A percentile compares a stretch with the other conserved stretches of the same genome.
phyloP scores from a whole-genome alignment of 1,139 yeast species.

The Taiozyma sp. region DNA sequence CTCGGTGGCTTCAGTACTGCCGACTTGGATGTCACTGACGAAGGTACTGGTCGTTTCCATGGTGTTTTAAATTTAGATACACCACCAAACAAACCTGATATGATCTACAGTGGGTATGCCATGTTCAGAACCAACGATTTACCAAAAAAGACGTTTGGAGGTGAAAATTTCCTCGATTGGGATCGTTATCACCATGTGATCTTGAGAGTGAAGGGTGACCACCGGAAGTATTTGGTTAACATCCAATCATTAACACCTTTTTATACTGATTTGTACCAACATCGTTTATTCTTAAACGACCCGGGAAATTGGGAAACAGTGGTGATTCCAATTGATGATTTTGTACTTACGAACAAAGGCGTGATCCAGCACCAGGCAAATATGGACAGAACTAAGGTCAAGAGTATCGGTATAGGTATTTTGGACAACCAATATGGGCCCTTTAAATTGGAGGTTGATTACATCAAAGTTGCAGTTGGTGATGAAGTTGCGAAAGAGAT shows the following conservation, averaged over 20 bases:
- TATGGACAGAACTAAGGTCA: slow-evolving; percentile 60
- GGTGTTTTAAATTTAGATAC: slow-evolving; percentile 73
- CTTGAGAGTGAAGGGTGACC: slow-evolving; percentile 69
- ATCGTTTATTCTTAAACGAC: slow-evolving; percentile 64
- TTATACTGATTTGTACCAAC: slow-evolving; percentile 79
- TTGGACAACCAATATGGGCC: slow-evolving; percentile 82
- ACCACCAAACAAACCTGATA: slow-evolving; percentile 66
- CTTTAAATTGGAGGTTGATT: slow-evolving; percentile 62
- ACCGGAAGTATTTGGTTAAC: slow-evolving; percentile 72
- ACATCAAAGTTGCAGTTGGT: slow-evolving; percentile 68
- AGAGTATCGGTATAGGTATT: slow-evolving; percentile 76
- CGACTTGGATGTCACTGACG: slow-evolving; percentile 39
- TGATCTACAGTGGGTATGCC: slow-evolving; percentile 76
- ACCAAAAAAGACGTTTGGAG: slow-evolving; percentile 21
- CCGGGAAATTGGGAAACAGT: slow-evolving; percentile 88
- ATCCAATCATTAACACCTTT: slow-evolving; percentile 78
- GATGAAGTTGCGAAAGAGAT: slow-evolving; percentile 36
- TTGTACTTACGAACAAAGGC: slow-evolving; percentile 83
- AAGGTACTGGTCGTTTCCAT: slow-evolving; percentile 51
- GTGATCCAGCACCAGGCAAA: slow-evolving; percentile 67
- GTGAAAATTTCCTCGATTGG: slow-evolving; percentile 61
- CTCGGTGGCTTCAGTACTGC: slow-evolving; percentile 78
- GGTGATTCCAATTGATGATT: slow-evolving; percentile 69
- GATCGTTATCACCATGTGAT: slow-evolving; percentile 52
- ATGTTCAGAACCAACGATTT: slow-evolving; percentile 79